phyloP scores from a whole-genome alignment of 257 asterid genomes.

The Cordia subcordata region DNA sequence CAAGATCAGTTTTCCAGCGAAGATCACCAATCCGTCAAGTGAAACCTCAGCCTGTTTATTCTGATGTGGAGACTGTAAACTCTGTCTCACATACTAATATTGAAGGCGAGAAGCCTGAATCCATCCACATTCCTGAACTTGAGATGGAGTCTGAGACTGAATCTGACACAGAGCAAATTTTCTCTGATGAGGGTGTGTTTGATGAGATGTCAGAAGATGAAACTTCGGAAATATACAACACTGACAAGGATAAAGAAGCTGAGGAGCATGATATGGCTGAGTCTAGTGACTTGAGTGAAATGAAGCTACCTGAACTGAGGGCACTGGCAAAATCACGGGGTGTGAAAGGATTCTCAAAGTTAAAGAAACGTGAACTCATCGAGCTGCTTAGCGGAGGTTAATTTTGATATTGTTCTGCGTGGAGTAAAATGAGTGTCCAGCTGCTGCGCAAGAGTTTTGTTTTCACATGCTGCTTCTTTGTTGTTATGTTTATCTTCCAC shows the following conservation, averaged over 20 bases:
- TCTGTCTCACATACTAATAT: slow-evolving; percentile 20
- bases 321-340: slow-evolving; percentile 36
- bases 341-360: slow-evolving; percentile 31
- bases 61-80: slow-evolving; percentile 23
- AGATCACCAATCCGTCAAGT: slow-evolving; percentile 72
- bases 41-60: slow-evolving; percentile 45
- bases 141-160: slow-evolving; percentile 37
- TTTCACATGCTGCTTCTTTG: background rate
- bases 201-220: slow-evolving; percentile 24
- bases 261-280: slow-evolving; percentile 4
- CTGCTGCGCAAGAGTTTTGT: background rate
- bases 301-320: slow-evolving; percentile 34
- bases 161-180: slow-evolving; percentile 26
- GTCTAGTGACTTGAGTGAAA: slow-evolving; percentile 17
- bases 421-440: background rate
- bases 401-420: slow-evolving; percentile 7
- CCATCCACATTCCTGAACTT: slow-evolving; percentile 9
- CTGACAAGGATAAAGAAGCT: slow-evolving; percentile 12
- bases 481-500: background rate
- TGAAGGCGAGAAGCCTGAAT: slow-evolving; percentile 15
- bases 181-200: slow-evolving; percentile 37
- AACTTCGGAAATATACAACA: slow-evolving; percentile 18
- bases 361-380: slow-evolving; percentile 32
- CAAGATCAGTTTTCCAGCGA: slow-evolving; percentile 67
- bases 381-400: slow-evolving; percentile 31